Evolutionary conservation across 768 basidiomycete genomes (phyloP).

Genomic region (Mycena albidolilacea): DNA sequence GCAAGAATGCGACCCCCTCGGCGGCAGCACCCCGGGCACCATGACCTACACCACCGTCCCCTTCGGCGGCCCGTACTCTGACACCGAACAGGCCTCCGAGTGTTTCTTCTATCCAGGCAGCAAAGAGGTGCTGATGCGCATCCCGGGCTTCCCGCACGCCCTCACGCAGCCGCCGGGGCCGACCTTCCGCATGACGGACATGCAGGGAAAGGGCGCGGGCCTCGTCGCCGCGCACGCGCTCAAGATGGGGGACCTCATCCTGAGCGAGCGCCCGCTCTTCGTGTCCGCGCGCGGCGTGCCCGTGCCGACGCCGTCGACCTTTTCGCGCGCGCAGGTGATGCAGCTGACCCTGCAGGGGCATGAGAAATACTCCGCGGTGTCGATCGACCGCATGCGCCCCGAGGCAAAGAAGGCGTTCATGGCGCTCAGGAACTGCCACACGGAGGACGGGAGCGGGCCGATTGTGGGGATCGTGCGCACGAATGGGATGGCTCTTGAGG

Average conservation of each 20-base stretch:
- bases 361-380: conserved; percentile 42
- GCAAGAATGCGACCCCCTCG: conserved; percentile 1
- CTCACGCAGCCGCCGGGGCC: conserved; percentile 21
- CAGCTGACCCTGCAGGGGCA: conserved; percentile 33
- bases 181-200: conserved; percentile 33
- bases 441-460: conserved; percentile 52
- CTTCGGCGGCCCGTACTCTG: neutral
- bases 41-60: conserved; percentile 28
- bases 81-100: conserved; percentile 23
- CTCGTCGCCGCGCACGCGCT: conserved; percentile 50
- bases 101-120: conserved; percentile 29
- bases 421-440: conserved; percentile 49
- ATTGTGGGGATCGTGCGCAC: conserved; percentile 52
- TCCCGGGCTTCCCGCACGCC: conserved; percentile 38
- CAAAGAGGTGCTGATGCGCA: conserved; percentile 28
- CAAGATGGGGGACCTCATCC: conserved; percentile 49
- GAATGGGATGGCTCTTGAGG: conserved; percentile 47
- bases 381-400: conserved; percentile 45
- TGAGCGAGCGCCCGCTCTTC: conserved; percentile 56
- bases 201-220: conserved; percentile 45
- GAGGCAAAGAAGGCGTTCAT: conserved; percentile 48
- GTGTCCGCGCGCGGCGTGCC: conserved; percentile 41
- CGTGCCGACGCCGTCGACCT: neutral
- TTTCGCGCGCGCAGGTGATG: neutral
- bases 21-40: neutral